A percentile compares a stretch with the other conserved stretches of the same genome.
These are phyloP conservation scores for Prunus armeniaca DNA, from an alignment of 306 rosid species.

Conservation along the genomic window DNA sequence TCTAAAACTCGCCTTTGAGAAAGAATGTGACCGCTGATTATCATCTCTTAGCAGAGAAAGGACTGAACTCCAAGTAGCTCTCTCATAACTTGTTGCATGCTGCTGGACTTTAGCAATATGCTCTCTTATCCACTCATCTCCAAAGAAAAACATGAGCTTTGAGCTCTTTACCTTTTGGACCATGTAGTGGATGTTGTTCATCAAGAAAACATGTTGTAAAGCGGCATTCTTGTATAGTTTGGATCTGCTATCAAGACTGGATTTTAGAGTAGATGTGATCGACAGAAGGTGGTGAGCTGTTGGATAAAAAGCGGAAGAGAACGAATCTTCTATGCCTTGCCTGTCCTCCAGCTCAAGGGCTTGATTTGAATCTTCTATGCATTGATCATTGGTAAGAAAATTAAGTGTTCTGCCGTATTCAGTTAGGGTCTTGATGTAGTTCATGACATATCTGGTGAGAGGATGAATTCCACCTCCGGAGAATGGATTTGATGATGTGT, in stretches of 20 bases:
- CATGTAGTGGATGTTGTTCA: constrained; percentile 70
- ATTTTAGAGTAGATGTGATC: constrained; percentile 39
- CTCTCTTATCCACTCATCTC: constrained; percentile 53
- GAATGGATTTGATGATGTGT: constrained; percentile 32
- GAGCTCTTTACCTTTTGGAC: constrained; percentile 50
- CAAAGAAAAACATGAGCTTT: constrained; percentile 35
- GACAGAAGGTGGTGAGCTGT: constrained; percentile 38
- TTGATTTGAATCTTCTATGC: constrained; percentile 5
- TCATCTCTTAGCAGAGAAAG: constrained; percentile 35
- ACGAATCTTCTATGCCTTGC: not conserved
- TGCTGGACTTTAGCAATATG: constrained; percentile 30
- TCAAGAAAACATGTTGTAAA: constrained; percentile 53
- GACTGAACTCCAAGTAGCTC: constrained; percentile 44
- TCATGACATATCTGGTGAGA: constrained; percentile 65
- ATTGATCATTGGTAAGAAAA: constrained; percentile 37
- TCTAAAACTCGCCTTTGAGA: constrained; percentile 19
- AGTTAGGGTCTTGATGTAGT: constrained; percentile 39
- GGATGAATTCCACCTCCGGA: constrained; percentile 61
- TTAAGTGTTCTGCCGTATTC: constrained; percentile 38
- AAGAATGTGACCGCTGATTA: not conserved
- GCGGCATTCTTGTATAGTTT: constrained; percentile 50
- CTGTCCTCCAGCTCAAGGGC: not conserved
- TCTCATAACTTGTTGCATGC: constrained; percentile 42
- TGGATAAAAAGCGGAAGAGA: constrained; percentile 22
- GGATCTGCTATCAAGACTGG: constrained; percentile 45